These are phyloP conservation scores for Chenopodium quinoa DNA, from an alignment of 148 eudicot species.

Conservation along the genomic window DNA sequence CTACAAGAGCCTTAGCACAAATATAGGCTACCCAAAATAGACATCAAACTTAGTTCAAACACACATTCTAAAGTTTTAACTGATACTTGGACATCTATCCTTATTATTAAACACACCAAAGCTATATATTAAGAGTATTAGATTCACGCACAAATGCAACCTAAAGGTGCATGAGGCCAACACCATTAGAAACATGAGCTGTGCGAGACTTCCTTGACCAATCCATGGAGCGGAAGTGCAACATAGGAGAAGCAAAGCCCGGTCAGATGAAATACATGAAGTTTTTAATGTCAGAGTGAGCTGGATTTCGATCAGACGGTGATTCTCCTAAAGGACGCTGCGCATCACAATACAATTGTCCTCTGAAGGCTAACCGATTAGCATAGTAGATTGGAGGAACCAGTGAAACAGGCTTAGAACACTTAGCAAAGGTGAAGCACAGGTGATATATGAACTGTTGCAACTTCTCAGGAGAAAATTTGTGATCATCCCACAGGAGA, in stretches of 20 bases:
- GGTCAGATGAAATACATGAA: slow-evolving; percentile 55
- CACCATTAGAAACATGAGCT: slow-evolving; percentile 29
- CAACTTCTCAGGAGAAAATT: slow-evolving; percentile 70
- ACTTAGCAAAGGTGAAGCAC: slow-evolving; percentile 85
- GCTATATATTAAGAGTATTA: slow-evolving; percentile 29
- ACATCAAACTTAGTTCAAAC: neutral
- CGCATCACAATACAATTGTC: slow-evolving; percentile 50
- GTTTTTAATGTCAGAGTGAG: slow-evolving; percentile 42
- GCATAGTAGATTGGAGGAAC: slow-evolving; percentile 95
- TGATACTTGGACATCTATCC: slow-evolving; percentile 3
- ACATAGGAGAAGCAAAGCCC: neutral
- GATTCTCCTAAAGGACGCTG: slow-evolving; percentile 9
- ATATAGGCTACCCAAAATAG: neutral
- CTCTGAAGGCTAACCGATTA: slow-evolving; percentile 76
- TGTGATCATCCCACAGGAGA: slow-evolving; percentile 89
- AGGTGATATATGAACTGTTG: slow-evolving; percentile 75
- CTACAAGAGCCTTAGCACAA: neutral
- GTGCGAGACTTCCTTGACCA: slow-evolving; percentile 9
- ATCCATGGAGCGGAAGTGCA: slow-evolving; percentile 1
- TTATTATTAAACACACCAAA: slow-evolving; percentile 4
- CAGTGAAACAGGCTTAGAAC: slow-evolving; percentile 36
- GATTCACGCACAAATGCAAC: slow-evolving; percentile 75
- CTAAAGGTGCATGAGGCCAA: slow-evolving; percentile 25
- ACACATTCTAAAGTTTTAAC: neutral
- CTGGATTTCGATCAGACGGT: slow-evolving; percentile 26